These are phyloP conservation scores for Sporothrix mexicana DNA, from an alignment of 2,329 filamentous ascomycete genomes.

Conservation along the genomic window DNA sequence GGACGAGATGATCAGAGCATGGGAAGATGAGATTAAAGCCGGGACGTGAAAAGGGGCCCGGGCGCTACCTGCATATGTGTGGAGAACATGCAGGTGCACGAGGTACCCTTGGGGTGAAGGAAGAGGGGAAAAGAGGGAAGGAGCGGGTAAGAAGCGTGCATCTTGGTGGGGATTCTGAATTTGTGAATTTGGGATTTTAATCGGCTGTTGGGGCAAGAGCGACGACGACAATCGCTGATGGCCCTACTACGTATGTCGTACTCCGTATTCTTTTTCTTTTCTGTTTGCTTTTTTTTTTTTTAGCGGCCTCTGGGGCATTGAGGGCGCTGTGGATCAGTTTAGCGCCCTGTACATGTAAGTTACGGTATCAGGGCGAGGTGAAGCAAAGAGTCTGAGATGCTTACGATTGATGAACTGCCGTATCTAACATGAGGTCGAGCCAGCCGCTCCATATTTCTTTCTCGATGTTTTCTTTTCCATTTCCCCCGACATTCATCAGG, in stretches of 20 bases:
- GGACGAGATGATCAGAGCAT: conserved; percentile 3
- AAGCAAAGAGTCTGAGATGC: conserved; percentile 15
- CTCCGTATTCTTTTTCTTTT: no score
- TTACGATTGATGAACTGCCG: neutral
- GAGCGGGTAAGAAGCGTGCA: neutral
- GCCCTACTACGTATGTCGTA: no score
- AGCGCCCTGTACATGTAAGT: neutral
- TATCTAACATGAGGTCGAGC: neutral
- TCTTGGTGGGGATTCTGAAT: neutral
- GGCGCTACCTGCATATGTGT: conserved; percentile 30
- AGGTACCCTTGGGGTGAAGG: conserved; percentile 26
- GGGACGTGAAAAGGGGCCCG: conserved; percentile 26
- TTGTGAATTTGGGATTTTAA: neutral
- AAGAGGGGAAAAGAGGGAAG: neutral
- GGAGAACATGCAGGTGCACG: conserved; percentile 30
- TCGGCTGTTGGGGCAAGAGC: neutral
- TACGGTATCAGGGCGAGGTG: conserved; percentile 2
- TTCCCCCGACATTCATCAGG: no score
- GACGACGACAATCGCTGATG: neutral
- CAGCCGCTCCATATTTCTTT: neutral
- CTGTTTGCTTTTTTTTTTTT: neutral
- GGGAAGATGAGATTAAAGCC: conserved; percentile 20
- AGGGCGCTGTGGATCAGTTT: neutral
- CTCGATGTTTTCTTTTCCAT: neutral
- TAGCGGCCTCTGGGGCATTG: neutral